Conservation (phyloP, 2,329 filamentous ascomycete genomes). For the Fusarium decemcellulare region DNA sequence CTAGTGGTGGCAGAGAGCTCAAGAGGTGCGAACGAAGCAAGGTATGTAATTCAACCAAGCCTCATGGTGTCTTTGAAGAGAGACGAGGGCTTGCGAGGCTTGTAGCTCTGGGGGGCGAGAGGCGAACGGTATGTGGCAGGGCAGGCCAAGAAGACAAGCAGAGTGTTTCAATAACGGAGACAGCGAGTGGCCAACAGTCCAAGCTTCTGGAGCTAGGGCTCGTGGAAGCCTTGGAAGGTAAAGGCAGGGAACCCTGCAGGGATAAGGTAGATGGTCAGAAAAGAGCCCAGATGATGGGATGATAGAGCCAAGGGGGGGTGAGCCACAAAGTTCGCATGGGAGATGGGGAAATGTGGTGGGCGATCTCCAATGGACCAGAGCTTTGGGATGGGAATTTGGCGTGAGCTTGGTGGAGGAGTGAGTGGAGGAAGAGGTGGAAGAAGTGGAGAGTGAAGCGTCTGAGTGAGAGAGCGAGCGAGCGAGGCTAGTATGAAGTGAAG, state of each 20-base stretch:
- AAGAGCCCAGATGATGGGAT: slow-evolving; percentile 34
- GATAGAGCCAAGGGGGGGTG: slow-evolving; percentile 41
- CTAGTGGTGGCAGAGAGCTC: slow-evolving; percentile 14
- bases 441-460: slow-evolving; percentile 21
- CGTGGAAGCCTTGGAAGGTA: slow-evolving; percentile 37
- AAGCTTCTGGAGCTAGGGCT: slow-evolving; percentile 43
- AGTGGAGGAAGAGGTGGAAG: slow-evolving; percentile 42
- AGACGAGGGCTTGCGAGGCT: slow-evolving; percentile 32
- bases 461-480: slow-evolving; percentile 7
- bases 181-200: slow-evolving; percentile 42
- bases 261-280: slow-evolving; percentile 36
- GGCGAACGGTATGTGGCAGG: slow-evolving; percentile 31
- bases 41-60: slow-evolving; percentile 19
- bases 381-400: slow-evolving; percentile 41
- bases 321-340: slow-evolving; percentile 29
- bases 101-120: slow-evolving; percentile 34
- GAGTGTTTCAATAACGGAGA: slow-evolving; percentile 36
- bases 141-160: slow-evolving; percentile 32
- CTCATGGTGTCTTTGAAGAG: slow-evolving; percentile 30
- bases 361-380: slow-evolving; percentile 40
- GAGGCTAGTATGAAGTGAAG: not conserved
- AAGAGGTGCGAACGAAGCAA: slow-evolving; percentile 33
- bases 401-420: slow-evolving; percentile 38
- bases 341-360: slow-evolving; percentile 43
- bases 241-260: slow-evolving; percentile 33